These are phyloP conservation scores for Piedraia hortae DNA, from an alignment of 2,329 filamentous ascomycete species.

Conservation along the genomic window DNA sequence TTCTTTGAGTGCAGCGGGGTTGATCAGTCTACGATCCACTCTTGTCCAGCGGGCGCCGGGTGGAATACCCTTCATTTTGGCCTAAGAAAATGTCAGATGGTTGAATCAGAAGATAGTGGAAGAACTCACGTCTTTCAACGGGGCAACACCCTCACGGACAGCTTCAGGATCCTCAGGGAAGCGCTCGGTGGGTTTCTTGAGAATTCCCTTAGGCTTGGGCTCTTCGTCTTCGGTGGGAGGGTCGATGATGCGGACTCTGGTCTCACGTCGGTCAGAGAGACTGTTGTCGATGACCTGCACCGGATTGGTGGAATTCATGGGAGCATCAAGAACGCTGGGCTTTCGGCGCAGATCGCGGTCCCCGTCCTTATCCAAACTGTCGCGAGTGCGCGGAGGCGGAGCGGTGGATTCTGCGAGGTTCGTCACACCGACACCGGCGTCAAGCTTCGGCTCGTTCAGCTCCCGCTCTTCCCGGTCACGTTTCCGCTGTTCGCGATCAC, in stretches of 20 bases:
- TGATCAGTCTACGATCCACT: constrained; percentile 67
- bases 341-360: constrained; percentile 6
- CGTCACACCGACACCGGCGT: constrained; percentile 4
- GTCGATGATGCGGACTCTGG: constrained; percentile 33
- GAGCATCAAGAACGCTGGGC: constrained; percentile 10
- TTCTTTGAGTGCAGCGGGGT: constrained; percentile 58
- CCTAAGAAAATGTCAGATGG: too few species aligned
- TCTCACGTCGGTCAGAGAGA: constrained; percentile 10
- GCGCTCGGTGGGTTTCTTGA: constrained; percentile 53
- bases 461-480: constrained; percentile 8
- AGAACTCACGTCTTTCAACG: constrained; percentile 43
- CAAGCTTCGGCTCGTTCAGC: constrained; percentile 3
- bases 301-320: constrained; percentile 8
- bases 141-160: constrained; percentile 68
- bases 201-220: constrained; percentile 55
- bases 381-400: constrained; percentile 4
- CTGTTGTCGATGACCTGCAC: constrained; percentile 13
- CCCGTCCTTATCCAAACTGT: constrained; percentile 2
- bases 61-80: constrained; percentile 15
- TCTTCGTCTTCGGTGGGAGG: constrained; percentile 38
- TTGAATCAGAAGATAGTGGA: constrained; percentile 2
- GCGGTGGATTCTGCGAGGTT: constrained; percentile 3
- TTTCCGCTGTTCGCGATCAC: constrained; percentile 10
- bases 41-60: constrained; percentile 75
- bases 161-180: constrained; percentile 73